phyloP scores from a whole-genome alignment of 139 green algal species.

The Ulvella scutata region DNA sequence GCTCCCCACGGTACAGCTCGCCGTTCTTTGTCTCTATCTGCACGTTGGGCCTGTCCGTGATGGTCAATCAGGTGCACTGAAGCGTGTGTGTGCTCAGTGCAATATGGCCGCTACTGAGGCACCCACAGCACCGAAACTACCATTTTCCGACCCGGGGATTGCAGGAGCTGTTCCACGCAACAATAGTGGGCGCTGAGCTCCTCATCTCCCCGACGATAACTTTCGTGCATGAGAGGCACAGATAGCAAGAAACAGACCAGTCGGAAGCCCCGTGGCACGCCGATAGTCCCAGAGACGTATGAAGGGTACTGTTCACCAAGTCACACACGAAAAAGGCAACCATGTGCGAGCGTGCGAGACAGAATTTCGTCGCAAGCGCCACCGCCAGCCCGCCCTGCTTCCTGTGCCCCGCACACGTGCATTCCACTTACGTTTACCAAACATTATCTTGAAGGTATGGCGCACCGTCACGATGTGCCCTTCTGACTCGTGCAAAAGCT shows the following conservation, averaged over 20 bases:
- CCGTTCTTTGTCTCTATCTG: conserved; percentile 92
- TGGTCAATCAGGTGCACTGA: background rate
- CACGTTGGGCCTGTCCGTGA: too few species aligned
- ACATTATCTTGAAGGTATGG: too few species aligned
- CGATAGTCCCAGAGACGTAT: too few species aligned
- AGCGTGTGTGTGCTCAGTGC: background rate
- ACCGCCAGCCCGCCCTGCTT: too few species aligned
- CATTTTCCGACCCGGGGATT: too few species aligned
- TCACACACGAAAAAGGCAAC: background rate
- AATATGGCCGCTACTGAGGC: background rate
- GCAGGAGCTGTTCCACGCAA: too few species aligned
- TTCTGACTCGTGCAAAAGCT: conserved; percentile 95
- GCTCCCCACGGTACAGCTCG: conserved; percentile 85
- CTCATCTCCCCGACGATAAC: background rate
- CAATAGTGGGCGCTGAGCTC: background rate
- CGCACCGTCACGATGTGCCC: conserved; percentile 82
- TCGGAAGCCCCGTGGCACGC: too few species aligned
- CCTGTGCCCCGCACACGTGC: too few species aligned
- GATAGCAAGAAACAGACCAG: background rate
- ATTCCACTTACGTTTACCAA: too few species aligned
- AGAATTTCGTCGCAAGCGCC: too few species aligned
- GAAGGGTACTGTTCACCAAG: background rate
- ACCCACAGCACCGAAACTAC: background rate
- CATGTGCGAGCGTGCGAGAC: background rate
- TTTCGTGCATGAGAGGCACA: background rate